Base-by-base conservation (phyloP, 371 early-diverging fungal species). In the Rhizopus stolonifer region DNA sequence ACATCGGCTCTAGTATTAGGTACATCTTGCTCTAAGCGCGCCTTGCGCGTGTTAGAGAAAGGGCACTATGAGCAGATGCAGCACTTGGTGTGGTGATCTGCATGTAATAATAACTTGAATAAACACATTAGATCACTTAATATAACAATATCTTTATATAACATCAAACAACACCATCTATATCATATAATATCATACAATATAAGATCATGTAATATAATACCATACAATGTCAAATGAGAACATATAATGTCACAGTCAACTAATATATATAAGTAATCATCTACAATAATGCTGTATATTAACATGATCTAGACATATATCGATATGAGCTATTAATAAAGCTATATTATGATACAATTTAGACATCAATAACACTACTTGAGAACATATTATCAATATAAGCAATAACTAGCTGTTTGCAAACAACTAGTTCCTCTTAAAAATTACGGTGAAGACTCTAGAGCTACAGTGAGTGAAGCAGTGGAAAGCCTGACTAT, bases 271-370 rank as follows among this genome's bases (percentile, higher is more conserved):
- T 46, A 29, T 11, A 46, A 26, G 46, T 17, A 46, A 29, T 46
- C 46, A 46, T 29, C 31, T 46, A 46, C 29, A 46, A 46, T 29
- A 46, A 46, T 46, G 31, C 46, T 46, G 46, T 29, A 46, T 26
- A 29, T 46, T 46, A 46, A 46, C 46, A 46, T 29, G 46, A 46
- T 46, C 46, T 46, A 46, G 46, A 46, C 29, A 46, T 11, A 29
- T 46, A 46, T 46, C 46, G 46, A 46, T 46, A 46, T 46, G 46
- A 46, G 46, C 46, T 26, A 46, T 46, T 46, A 46, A 46, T 46
- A 46, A 29, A 46, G 46, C 11, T 46, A 46, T 26, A 29, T 29
- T 46, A 46, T 46, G 29, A 46, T 46, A 46, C 46, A 46, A 46
- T 46, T 11, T 46, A 46, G 46, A 46, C 46, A 46, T 17, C 46